Evolutionary conservation across 176 grass and related monocot species (phyloP), one percentile per base, ranked within the genome.

Genomic region (Phoenix dactylifera): DNA sequence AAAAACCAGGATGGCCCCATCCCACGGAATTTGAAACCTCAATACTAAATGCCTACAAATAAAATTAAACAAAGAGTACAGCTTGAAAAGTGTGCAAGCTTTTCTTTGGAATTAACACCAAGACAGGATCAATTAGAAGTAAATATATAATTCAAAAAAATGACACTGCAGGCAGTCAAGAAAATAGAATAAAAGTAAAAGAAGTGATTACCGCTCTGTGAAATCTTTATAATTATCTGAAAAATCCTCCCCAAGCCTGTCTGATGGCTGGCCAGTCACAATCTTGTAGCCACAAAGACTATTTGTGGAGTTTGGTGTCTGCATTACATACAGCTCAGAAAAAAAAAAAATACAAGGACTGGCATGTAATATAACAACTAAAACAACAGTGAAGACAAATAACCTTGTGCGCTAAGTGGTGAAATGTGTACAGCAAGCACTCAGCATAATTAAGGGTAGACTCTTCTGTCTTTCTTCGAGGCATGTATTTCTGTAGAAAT

Each of bases 241-340:
- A 60, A 98, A 98, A 72, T 92, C 93, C 60, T 98, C 93, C 67
- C 93, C 93, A 65, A 98, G 84, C 72, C 93, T 88, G 72, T 98
- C 88, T 39, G 93, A 98, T 49, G 93, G 93, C 59, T 98, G 93
- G 18, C 93, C 93, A 64, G 87, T 98, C 65, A 98, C 93, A 54
- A 98, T 98, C 81, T 86, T 98, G 82, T 92, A 98, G 54, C 93
- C 93, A 57, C 88, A 98, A 49, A 98, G 82, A 76, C 88, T 98
- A 61, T 98, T 98, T 44, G 93, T 98, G 14, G 88, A 88, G 71
- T 98, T 98, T 68, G 93, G 93, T 60, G 88, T 92, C 87, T 98
- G 65, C 59, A 86, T 71, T 64, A 51, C 52, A 61, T 55, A 72
- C 49, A 68, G 65, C 14, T 85, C 32, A 85, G 59, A 55, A 75